Conservation (phyloP, 306 rosid genomes). For the Gastrolobium bilobum region DNA sequence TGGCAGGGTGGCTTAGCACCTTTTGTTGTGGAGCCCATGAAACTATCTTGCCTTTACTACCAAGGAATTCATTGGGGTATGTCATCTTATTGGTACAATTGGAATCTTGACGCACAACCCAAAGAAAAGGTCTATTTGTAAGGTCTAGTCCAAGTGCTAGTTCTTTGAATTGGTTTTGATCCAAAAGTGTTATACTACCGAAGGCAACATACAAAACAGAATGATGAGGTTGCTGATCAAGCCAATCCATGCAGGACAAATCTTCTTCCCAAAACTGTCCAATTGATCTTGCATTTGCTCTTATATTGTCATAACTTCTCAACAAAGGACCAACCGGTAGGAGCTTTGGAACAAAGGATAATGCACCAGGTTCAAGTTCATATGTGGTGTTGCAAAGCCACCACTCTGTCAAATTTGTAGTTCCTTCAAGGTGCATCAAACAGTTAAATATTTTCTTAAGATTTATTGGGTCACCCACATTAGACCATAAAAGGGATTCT, state of each 20-base stretch:
- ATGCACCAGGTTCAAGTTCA: neutral
- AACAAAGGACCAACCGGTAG: conserved; percentile 38
- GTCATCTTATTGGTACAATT: neutral
- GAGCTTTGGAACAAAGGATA: conserved; percentile 14
- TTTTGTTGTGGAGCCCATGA: neutral
- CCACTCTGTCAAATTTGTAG: too few relatives aligned
- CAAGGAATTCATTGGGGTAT: conserved; percentile 33
- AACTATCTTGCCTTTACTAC: conserved; percentile 28
- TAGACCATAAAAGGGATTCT: neutral
- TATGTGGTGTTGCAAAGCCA: too few relatives aligned
- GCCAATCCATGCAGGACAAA: neutral
- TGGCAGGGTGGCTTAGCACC: too few relatives aligned
- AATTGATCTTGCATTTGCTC: too few relatives aligned
- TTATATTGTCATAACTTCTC: too few relatives aligned
- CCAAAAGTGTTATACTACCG: conserved; percentile 13
- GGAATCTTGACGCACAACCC: too few relatives aligned
- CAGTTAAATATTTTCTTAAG: neutral
- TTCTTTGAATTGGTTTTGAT: neutral
- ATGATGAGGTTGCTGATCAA: conserved; percentile 29
- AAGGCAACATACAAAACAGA: conserved; percentile 42
- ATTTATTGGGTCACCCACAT: neutral
- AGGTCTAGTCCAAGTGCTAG: too few relatives aligned
- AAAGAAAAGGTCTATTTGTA: too few relatives aligned
- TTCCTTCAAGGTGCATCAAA: too few relatives aligned
- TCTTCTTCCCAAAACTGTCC: too few relatives aligned